Conservation (phyloP, 257 asterid genomes). For the Primulina tabacum region DNA sequence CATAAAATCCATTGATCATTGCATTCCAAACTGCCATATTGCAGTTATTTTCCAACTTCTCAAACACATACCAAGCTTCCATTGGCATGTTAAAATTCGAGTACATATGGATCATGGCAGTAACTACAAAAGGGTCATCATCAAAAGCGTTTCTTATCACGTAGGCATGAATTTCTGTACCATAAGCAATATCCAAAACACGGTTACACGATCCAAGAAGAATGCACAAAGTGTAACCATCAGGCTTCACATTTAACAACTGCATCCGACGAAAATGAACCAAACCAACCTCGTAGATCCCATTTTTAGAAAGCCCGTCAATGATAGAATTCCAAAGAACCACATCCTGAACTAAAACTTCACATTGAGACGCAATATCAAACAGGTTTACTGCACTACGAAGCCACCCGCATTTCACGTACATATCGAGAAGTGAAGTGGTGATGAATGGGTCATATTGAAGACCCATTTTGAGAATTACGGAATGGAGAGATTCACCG, state of each 20-base stretch:
- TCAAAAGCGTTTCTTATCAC: conserved; percentile 43
- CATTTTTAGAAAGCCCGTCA: conserved; percentile 57
- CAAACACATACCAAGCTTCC: conserved; percentile 68
- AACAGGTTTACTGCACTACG: conserved; percentile 58
- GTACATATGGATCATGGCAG: conserved; percentile 72
- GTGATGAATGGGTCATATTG: conserved; percentile 56
- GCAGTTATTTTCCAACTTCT: conserved; percentile 35
- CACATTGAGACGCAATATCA: conserved; percentile 47
- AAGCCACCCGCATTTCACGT: conserved; percentile 55
- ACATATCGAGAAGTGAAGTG: conserved; percentile 70
- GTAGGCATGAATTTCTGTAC: conserved; percentile 67
- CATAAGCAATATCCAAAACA: conserved; percentile 28
- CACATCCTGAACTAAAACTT: conserved; percentile 43
- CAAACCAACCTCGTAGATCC: conserved; percentile 40
- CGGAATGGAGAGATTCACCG: conserved; percentile 61
- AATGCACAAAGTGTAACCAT: conserved; percentile 74
- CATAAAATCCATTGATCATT: conserved; percentile 64
- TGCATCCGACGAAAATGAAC: conserved; percentile 56
- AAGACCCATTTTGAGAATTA: conserved; percentile 53
- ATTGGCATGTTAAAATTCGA: conserved; percentile 39
- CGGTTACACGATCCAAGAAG: conserved; percentile 50
- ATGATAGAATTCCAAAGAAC: conserved; percentile 82
- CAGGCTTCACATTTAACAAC: conserved; percentile 53
- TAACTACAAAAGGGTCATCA: conserved; percentile 57
- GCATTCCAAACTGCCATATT: conserved; percentile 64